These are phyloP conservation scores for Chalaropsis ovoidea DNA, from an alignment of 2,329 filamentous ascomycete genomes.

Conservation along the genomic window DNA sequence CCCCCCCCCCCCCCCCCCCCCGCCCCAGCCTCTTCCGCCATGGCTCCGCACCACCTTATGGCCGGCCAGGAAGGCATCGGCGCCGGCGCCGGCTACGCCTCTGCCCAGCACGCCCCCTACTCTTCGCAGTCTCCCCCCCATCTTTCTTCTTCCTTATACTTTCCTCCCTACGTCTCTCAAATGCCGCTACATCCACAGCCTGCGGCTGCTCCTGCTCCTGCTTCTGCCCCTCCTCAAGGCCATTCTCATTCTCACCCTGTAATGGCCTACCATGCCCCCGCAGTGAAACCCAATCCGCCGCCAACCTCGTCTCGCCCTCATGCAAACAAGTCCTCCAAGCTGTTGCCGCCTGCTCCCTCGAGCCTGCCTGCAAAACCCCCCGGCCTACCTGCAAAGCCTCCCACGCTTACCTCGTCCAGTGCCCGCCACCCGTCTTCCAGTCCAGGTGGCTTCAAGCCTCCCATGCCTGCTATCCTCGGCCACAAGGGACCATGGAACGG, in stretches of 20 bases:
- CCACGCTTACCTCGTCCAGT: background rate
- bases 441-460: background rate
- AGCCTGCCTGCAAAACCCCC: constrained; percentile 19
- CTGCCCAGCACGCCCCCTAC: background rate
- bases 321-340: background rate
- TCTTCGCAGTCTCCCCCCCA: constrained; percentile 1
- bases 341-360: constrained; percentile 15
- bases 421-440: background rate
- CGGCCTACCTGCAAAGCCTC: constrained; percentile 18
- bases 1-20: background rate
- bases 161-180: constrained; percentile 5
- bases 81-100: background rate
- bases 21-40: background rate
- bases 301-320: constrained; percentile 1
- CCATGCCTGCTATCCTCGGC: background rate
- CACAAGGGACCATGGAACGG: background rate
- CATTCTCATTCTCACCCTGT: background rate
- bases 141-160: background rate
- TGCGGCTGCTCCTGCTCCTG: background rate
- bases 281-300: background rate
- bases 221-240: background rate
- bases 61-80: background rate
- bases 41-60: constrained; percentile 15
- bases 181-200: background rate
- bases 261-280: constrained; percentile 2